These are phyloP conservation scores for Ganoderma sinense DNA, from an alignment of 1,284 basidiomycete genomes.

Conservation along the genomic window DNA sequence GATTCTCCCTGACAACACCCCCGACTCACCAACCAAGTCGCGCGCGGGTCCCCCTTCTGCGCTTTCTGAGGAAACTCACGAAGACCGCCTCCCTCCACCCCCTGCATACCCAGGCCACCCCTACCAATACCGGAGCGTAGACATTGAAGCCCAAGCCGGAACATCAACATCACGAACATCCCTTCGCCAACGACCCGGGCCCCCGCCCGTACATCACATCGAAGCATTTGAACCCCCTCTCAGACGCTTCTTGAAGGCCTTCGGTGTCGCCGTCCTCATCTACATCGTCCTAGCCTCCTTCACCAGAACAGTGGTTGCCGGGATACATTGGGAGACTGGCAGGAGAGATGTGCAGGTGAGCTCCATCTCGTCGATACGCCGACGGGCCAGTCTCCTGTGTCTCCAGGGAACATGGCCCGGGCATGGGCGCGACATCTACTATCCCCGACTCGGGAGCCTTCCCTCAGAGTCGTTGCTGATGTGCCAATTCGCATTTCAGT, in stretches of 20 bases:
- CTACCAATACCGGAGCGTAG: conserved; percentile 8
- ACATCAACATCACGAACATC: conserved; percentile 8
- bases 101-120: conserved; percentile 33
- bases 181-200: conserved; percentile 7
- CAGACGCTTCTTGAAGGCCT: conserved; percentile 38
- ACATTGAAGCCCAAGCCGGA: conserved; percentile 19
- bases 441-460: too few species aligned
- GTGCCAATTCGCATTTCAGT: neutral
- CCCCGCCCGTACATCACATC: conserved; percentile 2
- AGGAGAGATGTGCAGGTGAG: conserved; percentile 11
- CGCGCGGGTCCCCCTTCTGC: conserved; percentile 25
- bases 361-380: neutral
- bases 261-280: conserved; percentile 36
- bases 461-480: neutral
- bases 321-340: conserved; percentile 13
- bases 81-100: conserved; percentile 23
- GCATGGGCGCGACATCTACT: too few species aligned
- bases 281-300: conserved; percentile 34
- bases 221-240: conserved; percentile 28
- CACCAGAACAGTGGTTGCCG: conserved; percentile 28
- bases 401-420: too few species aligned
- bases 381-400: neutral
- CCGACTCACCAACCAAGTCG: conserved; percentile 31
- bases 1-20: conserved; percentile 40
- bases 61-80: conserved; percentile 7